A percentile compares a stretch with the other conserved stretches of the same genome.
phyloP scores from a whole-genome alignment of 1,284 basidiomycete genomes.

The Naganishia albida region DNA sequence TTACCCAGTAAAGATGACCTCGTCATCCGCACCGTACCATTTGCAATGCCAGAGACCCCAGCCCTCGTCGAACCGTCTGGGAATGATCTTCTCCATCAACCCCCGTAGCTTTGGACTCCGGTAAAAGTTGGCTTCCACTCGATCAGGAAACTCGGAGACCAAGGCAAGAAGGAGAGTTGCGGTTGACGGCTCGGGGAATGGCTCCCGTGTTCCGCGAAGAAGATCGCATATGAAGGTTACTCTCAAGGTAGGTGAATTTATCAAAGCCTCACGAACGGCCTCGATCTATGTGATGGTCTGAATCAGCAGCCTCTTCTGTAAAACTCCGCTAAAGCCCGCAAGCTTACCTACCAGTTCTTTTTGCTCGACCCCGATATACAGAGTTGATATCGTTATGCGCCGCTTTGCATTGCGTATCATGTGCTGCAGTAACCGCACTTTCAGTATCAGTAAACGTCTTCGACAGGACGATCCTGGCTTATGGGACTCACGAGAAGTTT shows the following conservation, averaged over 20 bases:
- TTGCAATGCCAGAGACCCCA: slow-evolving; percentile 99
- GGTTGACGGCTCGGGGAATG: slow-evolving; percentile 63
- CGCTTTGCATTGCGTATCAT: slow-evolving; percentile 71
- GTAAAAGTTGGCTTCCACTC: slow-evolving; percentile 77
- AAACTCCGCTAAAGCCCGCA: background rate
- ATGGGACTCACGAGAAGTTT: slow-evolving; percentile 49
- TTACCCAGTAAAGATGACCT: slow-evolving; percentile 89
- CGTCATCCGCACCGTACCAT: slow-evolving; percentile 89
- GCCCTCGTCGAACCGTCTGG: slow-evolving; percentile 93
- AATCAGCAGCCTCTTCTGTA: background rate
- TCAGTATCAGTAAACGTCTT: background rate
- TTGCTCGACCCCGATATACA: slow-evolving; percentile 76
- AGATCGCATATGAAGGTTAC: slow-evolving; percentile 81
- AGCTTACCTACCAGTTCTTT: slow-evolving; percentile 63
- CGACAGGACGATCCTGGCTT: background rate
- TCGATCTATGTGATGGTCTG: slow-evolving; percentile 61
- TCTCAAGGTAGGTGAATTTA: slow-evolving; percentile 63
- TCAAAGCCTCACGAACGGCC: slow-evolving; percentile 64
- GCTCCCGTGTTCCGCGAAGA: slow-evolving; percentile 84
- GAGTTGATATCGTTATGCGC: slow-evolving; percentile 80
- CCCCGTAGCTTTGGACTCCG: slow-evolving; percentile 81
- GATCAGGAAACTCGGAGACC: slow-evolving; percentile 67
- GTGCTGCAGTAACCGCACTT: slow-evolving; percentile 56
- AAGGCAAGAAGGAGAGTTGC: slow-evolving; percentile 73
- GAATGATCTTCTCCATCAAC: slow-evolving; percentile 72